These are phyloP conservation scores for Suillus spraguei DNA, from an alignment of 768 basidiomycete genomes.

Conservation along the genomic window DNA sequence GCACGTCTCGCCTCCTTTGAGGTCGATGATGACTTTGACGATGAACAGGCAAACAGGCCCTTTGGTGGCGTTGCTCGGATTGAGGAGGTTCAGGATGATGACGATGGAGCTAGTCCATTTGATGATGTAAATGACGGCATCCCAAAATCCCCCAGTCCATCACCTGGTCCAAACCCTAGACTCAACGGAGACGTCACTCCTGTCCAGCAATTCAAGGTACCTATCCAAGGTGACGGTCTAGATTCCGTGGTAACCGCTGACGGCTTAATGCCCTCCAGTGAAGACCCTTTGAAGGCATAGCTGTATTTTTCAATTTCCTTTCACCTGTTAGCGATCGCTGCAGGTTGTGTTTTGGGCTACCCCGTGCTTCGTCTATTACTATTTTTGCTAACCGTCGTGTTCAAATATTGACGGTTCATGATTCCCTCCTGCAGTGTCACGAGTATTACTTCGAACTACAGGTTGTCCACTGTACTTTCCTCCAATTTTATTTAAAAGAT, in stretches of 20 bases:
- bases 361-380: slow-evolving; percentile 33
- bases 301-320: background rate
- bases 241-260: slow-evolving; percentile 58
- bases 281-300: slow-evolving; percentile 54
- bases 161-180: slow-evolving; percentile 38
- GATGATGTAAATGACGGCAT: slow-evolving; percentile 35
- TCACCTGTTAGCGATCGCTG: slow-evolving; percentile 8
- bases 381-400: slow-evolving; percentile 28
- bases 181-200: slow-evolving; percentile 50
- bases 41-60: slow-evolving; percentile 22
- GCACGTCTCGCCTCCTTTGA: slow-evolving; percentile 68
- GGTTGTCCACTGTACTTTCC: slow-evolving; percentile 37
- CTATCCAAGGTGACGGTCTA: slow-evolving; percentile 56
- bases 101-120: slow-evolving; percentile 33
- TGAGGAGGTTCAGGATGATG: slow-evolving; percentile 38
- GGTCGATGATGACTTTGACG: slow-evolving; percentile 42
- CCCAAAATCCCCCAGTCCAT: slow-evolving; percentile 29
- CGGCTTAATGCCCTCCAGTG: slow-evolving; percentile 66
- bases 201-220: slow-evolving; percentile 50
- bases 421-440: slow-evolving; percentile 37
- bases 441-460: slow-evolving; percentile 37
- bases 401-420: slow-evolving; percentile 36
- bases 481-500: slow-evolving; percentile 30
- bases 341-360: slow-evolving; percentile 22
- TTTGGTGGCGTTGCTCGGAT: slow-evolving; percentile 13